phyloP scores from a whole-genome alignment of 2,329 filamentous ascomycete species.

The Cladophialophora yegresii region DNA sequence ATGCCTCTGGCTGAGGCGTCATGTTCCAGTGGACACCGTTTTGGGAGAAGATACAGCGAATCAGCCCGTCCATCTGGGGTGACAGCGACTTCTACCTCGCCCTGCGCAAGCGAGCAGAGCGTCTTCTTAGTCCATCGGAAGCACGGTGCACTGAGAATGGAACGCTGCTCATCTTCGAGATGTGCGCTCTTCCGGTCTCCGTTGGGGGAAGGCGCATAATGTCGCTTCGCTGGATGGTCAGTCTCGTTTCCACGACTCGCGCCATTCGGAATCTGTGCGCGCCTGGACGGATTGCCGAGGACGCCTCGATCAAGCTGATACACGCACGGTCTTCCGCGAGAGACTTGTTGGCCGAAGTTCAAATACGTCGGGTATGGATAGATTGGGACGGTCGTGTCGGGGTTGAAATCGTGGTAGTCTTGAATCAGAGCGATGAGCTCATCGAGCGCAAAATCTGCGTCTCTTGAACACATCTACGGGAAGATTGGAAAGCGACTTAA shows the following conservation, averaged over 20 bases:
- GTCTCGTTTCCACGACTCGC: not conserved
- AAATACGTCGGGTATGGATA: conserved; percentile 30
- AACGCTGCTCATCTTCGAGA: conserved; percentile 10
- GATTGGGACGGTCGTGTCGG: conserved; percentile 17
- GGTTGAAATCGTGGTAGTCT: conserved; percentile 36
- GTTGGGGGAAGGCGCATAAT: not conserved
- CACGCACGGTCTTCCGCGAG: conserved; percentile 31
- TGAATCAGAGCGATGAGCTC: conserved; percentile 27
- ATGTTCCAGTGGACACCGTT: not conserved
- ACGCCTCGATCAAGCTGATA: conserved; percentile 19
- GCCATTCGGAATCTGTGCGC: not conserved
- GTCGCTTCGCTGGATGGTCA: not conserved
- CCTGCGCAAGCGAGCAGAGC: conserved; percentile 23
- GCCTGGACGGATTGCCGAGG: not conserved
- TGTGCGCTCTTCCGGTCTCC: not conserved
- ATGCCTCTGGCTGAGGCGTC: not conserved
- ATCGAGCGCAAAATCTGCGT: not conserved
- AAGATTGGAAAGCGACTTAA: not conserved
- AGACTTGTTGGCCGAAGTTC: conserved; percentile 35
- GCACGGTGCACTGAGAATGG: conserved; percentile 22
- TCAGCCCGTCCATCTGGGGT: conserved; percentile 36
- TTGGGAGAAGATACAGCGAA: conserved; percentile 25
- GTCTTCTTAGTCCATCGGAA: conserved; percentile 32
- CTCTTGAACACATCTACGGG: not conserved
- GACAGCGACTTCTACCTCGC: conserved; percentile 34